phyloP scores from a whole-genome alignment of 225 moss, liverwort and hornwort species.

The Pleurozium schreberi region DNA sequence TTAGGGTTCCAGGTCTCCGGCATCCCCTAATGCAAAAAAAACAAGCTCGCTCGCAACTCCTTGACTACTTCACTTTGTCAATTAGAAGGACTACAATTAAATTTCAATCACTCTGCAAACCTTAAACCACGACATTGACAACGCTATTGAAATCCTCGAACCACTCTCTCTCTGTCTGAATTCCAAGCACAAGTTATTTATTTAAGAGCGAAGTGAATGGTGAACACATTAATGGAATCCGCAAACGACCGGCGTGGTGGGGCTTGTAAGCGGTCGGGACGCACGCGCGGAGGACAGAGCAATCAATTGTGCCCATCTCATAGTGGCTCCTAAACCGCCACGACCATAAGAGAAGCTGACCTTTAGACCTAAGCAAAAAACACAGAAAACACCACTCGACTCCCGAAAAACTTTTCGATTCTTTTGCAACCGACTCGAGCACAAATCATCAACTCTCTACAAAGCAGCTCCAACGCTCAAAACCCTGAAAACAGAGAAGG shows the following conservation, averaged over 20 bases:
- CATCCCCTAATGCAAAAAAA: background rate
- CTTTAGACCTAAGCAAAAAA: background rate
- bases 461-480: background rate
- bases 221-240: constrained; percentile 5
- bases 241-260: background rate
- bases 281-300: constrained; percentile 15
- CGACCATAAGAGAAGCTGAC: constrained; percentile 4
- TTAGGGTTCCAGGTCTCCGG: constrained; percentile 2
- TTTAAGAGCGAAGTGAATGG: background rate
- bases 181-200: background rate
- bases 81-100: background rate
- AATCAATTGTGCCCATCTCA: constrained; percentile 38
- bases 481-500: background rate
- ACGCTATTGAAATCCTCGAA: background rate
- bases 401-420: background rate
- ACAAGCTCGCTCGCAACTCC: background rate
- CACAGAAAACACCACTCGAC: background rate
- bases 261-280: constrained; percentile 7
- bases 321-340: constrained; percentile 13
- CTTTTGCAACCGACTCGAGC: background rate
- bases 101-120: background rate
- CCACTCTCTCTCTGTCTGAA: background rate
- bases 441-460: background rate
- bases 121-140: background rate
- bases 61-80: background rate